Evolutionary conservation across 129 eudicot genomes (phyloP), one percentile per base, ranked within the genome.

Genomic region (sunflower (Helianthus annuus)): DNA sequence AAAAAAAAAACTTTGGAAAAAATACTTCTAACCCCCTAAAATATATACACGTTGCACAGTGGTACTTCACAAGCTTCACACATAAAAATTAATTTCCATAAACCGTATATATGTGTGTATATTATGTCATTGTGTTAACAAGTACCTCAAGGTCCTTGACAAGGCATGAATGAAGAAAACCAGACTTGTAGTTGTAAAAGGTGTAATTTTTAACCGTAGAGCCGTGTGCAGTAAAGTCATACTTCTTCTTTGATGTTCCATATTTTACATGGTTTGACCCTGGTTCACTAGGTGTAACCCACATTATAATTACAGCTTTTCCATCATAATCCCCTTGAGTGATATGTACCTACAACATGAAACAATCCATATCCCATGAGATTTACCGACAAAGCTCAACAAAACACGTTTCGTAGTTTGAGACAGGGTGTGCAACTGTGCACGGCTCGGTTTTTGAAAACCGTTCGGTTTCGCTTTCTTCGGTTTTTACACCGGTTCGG

Each of bases 321-420:
- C 96, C 97, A 64, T 88, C 88, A 78, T 91, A 91, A 82, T 91
- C 97, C 49, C 96, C 97, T 81, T 91, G 97, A 22, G 96, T 91
- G 6, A 88, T 91, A 69, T 86, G 97, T 58, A 91, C 97, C 97
- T 91, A 56, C 68, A 84, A 16, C 61, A 57, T 9, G 2, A 42
- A 65, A 65, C 55, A 55, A 8, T 2, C n/a, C 15, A 10, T 48
- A 2, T 12, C 4, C 6, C 5, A 38, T 38, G 42, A 38, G 42
- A 38, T 19, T 19, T 19, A n/a, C n/a, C n/a, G 22, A 19, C 0
- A 19, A 19, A 19, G 0, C 4, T 36, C 40, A 36, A 36, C 40
- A 36, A 5, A 36, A 36, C 5, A 5, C 40, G 1, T 36, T 36
- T 36, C 1, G 22, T 19, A 19, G 22, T 19, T 19, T 19, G 22